phyloP scores from a whole-genome alignment of 805 yeast genomes.

The Candida xiaguanensis region DNA sequence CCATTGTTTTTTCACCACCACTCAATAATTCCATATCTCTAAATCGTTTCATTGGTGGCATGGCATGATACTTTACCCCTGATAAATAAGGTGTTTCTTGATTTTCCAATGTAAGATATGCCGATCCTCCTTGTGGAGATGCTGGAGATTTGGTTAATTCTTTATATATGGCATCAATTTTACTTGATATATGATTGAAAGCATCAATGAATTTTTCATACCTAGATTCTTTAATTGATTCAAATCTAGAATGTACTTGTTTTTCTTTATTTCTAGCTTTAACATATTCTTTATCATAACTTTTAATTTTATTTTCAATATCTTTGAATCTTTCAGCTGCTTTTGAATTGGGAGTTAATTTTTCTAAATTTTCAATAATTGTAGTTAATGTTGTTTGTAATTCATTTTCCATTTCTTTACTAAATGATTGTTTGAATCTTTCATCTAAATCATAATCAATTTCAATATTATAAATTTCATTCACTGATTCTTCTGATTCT shows the following conservation, averaged over 20 bases:
- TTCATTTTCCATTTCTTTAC: slow-evolving; percentile 35
- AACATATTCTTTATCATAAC: slow-evolving; percentile 62
- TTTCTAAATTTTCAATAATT: slow-evolving; percentile 36
- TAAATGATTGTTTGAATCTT: slow-evolving; percentile 40
- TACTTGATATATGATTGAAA: slow-evolving; percentile 67
- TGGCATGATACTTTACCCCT: slow-evolving; percentile 87
- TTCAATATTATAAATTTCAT: slow-evolving; percentile 45
- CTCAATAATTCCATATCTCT: slow-evolving; percentile 88
- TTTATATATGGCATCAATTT: slow-evolving; percentile 75
- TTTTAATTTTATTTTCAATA: slow-evolving; percentile 56
- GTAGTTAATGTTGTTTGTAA: slow-evolving; percentile 29
- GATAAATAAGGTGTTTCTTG: slow-evolving; percentile 84
- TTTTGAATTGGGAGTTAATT: slow-evolving; percentile 74
- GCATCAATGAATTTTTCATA: slow-evolving; percentile 64
- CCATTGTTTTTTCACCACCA: slow-evolving; percentile 96
- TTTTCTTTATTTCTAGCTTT: slow-evolving; percentile 59
- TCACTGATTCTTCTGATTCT: slow-evolving; percentile 31
- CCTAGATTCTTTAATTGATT: slow-evolving; percentile 56
- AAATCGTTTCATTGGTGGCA: slow-evolving; percentile 94
- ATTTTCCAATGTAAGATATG: slow-evolving; percentile 79
- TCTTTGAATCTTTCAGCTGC: slow-evolving; percentile 75
- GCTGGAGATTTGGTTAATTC: slow-evolving; percentile 74
- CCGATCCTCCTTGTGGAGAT: slow-evolving; percentile 88
- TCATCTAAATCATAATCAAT: slow-evolving; percentile 50
- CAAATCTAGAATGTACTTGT: slow-evolving; percentile 51